phyloP scores from a whole-genome alignment of 768 basidiomycete genomes.

The Mycena pura region DNA sequence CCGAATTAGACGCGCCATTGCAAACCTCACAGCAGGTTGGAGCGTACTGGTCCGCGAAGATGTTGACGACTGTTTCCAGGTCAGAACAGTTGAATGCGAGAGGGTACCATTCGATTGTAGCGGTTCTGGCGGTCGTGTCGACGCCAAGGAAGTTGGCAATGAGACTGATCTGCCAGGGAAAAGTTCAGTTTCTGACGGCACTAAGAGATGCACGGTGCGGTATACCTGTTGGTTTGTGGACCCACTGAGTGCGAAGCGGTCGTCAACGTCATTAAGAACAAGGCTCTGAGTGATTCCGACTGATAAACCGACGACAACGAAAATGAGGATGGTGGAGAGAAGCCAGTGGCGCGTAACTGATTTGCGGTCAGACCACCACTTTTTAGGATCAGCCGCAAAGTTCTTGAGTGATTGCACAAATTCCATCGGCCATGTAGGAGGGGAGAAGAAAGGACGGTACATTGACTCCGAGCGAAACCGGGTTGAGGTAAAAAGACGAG shows the following conservation, averaged over 20 bases:
- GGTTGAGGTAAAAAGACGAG: too few species aligned
- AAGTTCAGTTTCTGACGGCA: neutral
- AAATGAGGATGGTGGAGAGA: neutral
- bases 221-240: neutral
- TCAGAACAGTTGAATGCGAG: neutral
- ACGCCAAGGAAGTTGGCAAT: neutral
- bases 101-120: constrained; percentile 1
- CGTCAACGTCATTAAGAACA: constrained; percentile 5
- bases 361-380: too few species aligned
- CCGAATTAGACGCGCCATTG: too few species aligned
- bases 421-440: too few species aligned
- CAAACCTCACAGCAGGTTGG: neutral
- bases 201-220: neutral
- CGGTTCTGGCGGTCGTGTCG: neutral
- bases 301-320: neutral
- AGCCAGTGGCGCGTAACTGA: neutral
- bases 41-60: constrained; percentile 5
- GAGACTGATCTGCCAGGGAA: neutral
- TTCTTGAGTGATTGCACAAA: too few species aligned
- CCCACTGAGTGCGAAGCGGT: neutral
- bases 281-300: neutral
- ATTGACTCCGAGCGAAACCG: too few species aligned
- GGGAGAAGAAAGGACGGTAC: too few species aligned
- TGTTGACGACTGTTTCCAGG: neutral
- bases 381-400: too few species aligned